Percentiles rank a stretch among this genome's conserved stretches.
Evolutionary conservation across 2,329 filamentous ascomycete species (phyloP).

Genomic region (Fonsecaea nubica): DNA sequence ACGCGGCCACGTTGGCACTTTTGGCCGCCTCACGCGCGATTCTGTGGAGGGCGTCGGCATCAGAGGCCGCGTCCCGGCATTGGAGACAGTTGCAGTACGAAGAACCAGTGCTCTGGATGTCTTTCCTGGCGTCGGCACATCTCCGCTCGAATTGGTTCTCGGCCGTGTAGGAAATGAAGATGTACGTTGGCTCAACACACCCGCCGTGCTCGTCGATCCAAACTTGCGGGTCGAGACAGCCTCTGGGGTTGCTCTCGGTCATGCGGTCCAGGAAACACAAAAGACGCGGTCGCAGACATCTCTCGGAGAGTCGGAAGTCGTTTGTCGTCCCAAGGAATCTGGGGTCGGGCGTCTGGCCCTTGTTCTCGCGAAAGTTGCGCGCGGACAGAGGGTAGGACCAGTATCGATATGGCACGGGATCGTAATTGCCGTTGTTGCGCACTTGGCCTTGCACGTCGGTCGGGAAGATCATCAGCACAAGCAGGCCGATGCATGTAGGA

Average conservation of each 20-base stretch:
- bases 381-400: constrained; percentile 26
- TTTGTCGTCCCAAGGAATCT: constrained; percentile 1
- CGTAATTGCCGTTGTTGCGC: constrained; percentile 25
- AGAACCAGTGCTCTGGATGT: constrained; percentile 14
- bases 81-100: constrained; percentile 21
- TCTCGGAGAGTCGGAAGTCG: constrained; percentile 18
- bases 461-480: constrained; percentile 18
- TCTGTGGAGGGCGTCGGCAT: constrained; percentile 42
- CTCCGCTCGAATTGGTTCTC: constrained; percentile 28
- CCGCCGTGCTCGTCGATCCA: constrained; percentile 24
- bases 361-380: constrained; percentile 28
- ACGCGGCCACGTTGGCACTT: constrained; percentile 48
- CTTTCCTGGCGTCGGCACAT: constrained; percentile 15
- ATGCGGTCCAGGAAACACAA: constrained; percentile 25
- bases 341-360: constrained; percentile 6
- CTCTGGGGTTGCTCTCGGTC: constrained; percentile 14
- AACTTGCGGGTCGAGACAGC: constrained; percentile 18
- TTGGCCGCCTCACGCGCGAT: constrained; percentile 50
- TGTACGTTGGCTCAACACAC: constrained; percentile 22
- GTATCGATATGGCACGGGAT: constrained; percentile 28
- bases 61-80: constrained; percentile 15
- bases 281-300: constrained; percentile 22
- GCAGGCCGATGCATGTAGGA: constrained; percentile 28
- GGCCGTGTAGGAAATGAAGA: constrained; percentile 31
- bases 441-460: constrained; percentile 26